Evolutionary conservation across 495 filamentous ascomycete species (phyloP).

Genomic region (Emericellopsis terricola): DNA sequence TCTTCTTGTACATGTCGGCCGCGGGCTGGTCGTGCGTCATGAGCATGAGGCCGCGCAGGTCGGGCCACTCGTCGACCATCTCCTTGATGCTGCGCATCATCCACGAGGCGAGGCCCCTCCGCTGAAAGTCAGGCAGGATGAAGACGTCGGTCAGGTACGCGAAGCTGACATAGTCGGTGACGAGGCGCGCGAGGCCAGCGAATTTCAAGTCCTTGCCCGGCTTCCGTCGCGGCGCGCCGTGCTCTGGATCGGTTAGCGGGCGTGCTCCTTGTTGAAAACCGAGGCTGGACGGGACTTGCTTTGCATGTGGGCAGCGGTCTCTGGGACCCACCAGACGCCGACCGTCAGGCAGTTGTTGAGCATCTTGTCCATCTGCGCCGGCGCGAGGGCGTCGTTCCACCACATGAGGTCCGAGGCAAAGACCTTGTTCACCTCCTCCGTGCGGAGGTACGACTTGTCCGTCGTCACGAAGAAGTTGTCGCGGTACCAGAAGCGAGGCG

Average conservation of each 20-base stretch:
- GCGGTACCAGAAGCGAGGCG: constrained; percentile 11
- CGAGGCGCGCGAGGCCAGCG: constrained; percentile 42
- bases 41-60: constrained; percentile 36
- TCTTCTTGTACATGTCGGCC: constrained; percentile 26
- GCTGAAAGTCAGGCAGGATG: constrained; percentile 33
- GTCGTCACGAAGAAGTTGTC: constrained; percentile 30
- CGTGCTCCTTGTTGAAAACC: not conserved
- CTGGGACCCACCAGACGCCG: constrained; percentile 27
- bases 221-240: constrained; percentile 3
- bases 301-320: constrained; percentile 8
- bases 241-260: constrained; percentile 1
- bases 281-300: constrained; percentile 6
- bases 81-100: constrained; percentile 40
- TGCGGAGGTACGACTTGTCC: constrained; percentile 26
- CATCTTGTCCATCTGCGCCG: constrained; percentile 20
- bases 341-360: constrained; percentile 36
- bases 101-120: constrained; percentile 44
- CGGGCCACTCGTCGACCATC: constrained; percentile 31
- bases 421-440: constrained; percentile 28
- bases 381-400: constrained; percentile 29
- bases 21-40: constrained; percentile 20
- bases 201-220: constrained; percentile 4
- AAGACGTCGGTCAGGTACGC: constrained; percentile 59
- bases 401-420: constrained; percentile 33
- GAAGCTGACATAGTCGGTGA: constrained; percentile 47